Evolutionary conservation across 345 rosid species (phyloP).

Genomic region (Rubroshorea leprosula): DNA sequence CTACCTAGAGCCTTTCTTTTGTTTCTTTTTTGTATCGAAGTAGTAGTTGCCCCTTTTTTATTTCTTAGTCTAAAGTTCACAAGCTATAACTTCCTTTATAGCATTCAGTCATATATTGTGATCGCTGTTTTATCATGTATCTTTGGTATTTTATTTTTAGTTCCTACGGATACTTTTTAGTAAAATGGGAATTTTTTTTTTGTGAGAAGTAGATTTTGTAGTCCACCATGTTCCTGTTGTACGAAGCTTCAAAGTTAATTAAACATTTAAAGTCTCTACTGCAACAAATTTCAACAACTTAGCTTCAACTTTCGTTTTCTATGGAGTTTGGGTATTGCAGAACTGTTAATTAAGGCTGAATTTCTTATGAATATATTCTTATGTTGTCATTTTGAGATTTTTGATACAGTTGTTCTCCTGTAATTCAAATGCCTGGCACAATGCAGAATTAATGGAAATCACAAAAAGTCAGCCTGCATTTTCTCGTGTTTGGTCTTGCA

Average conservation of each 20-base stretch:
- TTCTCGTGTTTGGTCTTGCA: conserved; percentile 25
- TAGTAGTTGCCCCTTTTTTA: no score
- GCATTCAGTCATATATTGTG: no score
- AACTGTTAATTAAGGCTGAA: not conserved
- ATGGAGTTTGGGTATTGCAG: no score
- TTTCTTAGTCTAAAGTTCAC: no score
- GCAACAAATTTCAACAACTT: not conserved
- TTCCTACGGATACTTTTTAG: no score
- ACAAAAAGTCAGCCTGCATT: not conserved
- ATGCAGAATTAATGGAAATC: not conserved
- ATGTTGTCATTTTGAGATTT: not conserved
- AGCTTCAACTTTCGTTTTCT: not conserved
- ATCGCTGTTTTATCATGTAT: no score
- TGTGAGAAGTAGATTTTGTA: not conserved
- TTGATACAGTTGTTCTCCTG: not conserved
- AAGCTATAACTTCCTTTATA: no score
- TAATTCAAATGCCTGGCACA: not conserved
- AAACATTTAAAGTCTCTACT: not conserved
- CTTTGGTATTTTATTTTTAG: no score
- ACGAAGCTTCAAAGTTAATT: not conserved
- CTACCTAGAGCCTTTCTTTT: no score
- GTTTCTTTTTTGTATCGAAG: no score
- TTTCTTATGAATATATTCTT: not conserved
- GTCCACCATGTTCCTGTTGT: not conserved
- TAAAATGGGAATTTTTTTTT: no score